Conservation (phyloP, 2,329 filamentous ascomycete genomes). For the Penicillium sp. region DNA sequence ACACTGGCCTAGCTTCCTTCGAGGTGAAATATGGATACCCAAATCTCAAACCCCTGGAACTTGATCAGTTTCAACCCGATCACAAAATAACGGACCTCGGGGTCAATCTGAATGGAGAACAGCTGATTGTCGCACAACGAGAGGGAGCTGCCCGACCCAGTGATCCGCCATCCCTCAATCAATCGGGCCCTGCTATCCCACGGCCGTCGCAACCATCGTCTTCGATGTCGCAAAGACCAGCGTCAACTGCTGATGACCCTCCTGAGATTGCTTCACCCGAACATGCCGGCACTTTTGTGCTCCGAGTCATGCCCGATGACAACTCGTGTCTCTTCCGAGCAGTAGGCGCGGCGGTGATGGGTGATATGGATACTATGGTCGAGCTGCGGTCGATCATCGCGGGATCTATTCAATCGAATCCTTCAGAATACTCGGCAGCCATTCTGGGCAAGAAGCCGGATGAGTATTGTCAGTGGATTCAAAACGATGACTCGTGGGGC, state of each 20-base stretch:
- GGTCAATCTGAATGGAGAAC: conserved; percentile 66
- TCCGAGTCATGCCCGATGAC: conserved; percentile 95
- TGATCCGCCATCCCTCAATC: conserved; percentile 5
- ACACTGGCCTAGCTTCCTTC: conserved; percentile 67
- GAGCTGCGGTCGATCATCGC: conserved; percentile 78
- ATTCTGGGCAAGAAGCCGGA: conserved; percentile 72
- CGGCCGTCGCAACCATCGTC: conserved; percentile 24
- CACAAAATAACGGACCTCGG: conserved; percentile 58
- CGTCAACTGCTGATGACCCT: conserved; percentile 55
- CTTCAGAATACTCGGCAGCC: conserved; percentile 71
- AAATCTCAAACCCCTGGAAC: conserved; percentile 64
- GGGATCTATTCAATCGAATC: conserved; percentile 72
- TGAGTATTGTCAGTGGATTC: conserved; percentile 80
- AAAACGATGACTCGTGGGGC: conserved; percentile 80
- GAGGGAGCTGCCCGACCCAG: conserved; percentile 29
- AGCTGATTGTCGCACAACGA: conserved; percentile 62
- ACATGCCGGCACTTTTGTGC: conserved; percentile 61
- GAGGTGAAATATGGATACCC: conserved; percentile 85
- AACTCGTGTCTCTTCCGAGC: conserved; percentile 94
- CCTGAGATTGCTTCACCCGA: conserved; percentile 61
- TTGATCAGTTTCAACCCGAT: conserved; percentile 53
- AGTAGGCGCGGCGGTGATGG: conserved; percentile 76
- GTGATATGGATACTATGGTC: conserved; percentile 65
- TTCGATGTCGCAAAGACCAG: conserved; percentile 44
- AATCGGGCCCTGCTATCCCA: conserved; percentile 12